These are phyloP conservation scores for Termitomyces sp. DNA, from an alignment of 768 basidiomycete genomes.

Conservation along the genomic window DNA sequence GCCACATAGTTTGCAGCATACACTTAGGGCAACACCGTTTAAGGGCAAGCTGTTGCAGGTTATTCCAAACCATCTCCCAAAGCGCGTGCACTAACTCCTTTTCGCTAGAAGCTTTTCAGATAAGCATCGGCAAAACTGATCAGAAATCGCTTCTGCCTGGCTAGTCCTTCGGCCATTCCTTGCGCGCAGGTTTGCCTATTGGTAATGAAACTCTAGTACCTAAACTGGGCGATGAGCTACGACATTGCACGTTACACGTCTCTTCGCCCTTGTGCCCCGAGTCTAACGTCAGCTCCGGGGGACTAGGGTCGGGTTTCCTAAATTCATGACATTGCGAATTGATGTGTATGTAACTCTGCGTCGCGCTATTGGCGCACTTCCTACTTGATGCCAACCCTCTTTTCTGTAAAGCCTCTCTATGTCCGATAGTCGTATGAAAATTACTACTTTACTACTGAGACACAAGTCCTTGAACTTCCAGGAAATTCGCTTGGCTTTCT, in stretches of 20 bases:
- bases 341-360: neutral
- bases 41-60: neutral
- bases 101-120: neutral
- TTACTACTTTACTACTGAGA: neutral
- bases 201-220: neutral
- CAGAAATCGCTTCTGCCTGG: neutral
- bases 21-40: neutral
- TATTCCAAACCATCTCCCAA: neutral
- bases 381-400: neutral
- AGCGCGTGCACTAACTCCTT: neutral
- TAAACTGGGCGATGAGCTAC: neutral
- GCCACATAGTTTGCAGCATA: neutral
- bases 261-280: neutral
- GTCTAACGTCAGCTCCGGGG: neutral
- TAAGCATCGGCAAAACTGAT: neutral
- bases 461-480: neutral
- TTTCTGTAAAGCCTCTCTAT: neutral
- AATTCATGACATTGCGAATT: neutral
- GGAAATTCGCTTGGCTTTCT: neutral
- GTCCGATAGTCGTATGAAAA: neutral
- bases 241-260: neutral
- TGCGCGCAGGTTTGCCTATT: neutral
- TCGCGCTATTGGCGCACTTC: neutral
- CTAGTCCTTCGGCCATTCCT: neutral
- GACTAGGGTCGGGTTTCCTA: neutral